A percentile compares a stretch with the other conserved stretches of the same genome.
Conservation (phyloP, 2,329 filamentous ascomycete species). For the Fusarium sp. region DNA sequence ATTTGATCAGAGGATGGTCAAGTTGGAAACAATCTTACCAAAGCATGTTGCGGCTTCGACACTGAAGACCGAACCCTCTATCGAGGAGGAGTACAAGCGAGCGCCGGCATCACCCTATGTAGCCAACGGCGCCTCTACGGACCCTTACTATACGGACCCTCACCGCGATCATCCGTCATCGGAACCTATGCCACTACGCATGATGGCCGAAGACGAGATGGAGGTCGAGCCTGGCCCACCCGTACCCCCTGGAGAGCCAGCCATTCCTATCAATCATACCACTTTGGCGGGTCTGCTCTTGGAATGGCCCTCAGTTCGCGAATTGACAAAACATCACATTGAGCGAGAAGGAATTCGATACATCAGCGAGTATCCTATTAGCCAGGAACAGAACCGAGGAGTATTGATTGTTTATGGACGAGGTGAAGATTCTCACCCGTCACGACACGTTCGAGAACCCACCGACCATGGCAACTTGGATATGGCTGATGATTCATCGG, state of each 20-base stretch:
- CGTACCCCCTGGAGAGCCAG: conserved; percentile 69
- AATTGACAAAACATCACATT: conserved; percentile 67
- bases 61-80: conserved; percentile 46
- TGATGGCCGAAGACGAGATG: conserved; percentile 59
- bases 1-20: conserved; percentile 53
- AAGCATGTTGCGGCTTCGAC: conserved; percentile 31
- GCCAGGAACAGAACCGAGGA: conserved; percentile 78
- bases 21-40: conserved; percentile 49
- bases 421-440: conserved; percentile 76
- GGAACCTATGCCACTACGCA: conserved; percentile 43
- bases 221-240: conserved; percentile 64
- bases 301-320: conserved; percentile 74
- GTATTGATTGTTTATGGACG: conserved; percentile 80
- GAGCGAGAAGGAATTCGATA: conserved; percentile 62
- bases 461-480: conserved; percentile 55
- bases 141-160: conserved; percentile 39
- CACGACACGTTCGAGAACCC: conserved; percentile 58
- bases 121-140: conserved; percentile 38
- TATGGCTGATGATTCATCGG: conserved; percentile 61
- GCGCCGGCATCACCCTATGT: conserved; percentile 37
- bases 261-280: conserved; percentile 86
- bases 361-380: conserved; percentile 79
- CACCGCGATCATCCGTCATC: conserved; percentile 46
- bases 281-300: conserved; percentile 88
- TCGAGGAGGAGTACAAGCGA: conserved; percentile 48